Evolutionary conservation across 2,329 filamentous ascomycete species (phyloP).

Genomic region (Blastomyces silverae): DNA sequence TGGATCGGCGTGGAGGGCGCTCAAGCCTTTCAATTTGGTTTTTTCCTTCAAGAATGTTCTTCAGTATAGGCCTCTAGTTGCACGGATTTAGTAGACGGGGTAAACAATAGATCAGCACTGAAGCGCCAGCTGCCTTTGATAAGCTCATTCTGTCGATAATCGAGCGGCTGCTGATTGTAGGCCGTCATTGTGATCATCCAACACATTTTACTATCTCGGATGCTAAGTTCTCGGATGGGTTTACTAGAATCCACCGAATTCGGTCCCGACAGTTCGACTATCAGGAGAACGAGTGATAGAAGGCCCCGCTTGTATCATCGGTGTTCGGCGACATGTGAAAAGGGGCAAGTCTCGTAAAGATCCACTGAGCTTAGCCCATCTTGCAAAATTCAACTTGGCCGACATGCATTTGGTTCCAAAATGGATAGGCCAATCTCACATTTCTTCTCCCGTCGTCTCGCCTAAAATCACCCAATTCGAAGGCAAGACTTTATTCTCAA

Average conservation of each 20-base stretch:
- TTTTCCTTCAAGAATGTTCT: not conserved
- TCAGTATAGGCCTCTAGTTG: not conserved
- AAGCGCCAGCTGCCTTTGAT: not conserved
- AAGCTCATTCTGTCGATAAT: not conserved
- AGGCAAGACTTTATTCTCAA: not conserved
- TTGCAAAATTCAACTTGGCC: not conserved
- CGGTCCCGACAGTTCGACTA: not conserved
- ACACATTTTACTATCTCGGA: not conserved
- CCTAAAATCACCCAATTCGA: conserved; percentile 1
- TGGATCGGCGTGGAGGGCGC: not conserved
- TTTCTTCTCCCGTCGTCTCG: not conserved
- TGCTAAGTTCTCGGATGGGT: not conserved
- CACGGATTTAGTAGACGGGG: not conserved
- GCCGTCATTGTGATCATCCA: not conserved
- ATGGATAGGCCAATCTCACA: not conserved
- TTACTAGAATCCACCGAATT: not conserved
- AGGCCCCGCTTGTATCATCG: not conserved
- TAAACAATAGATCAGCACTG: not conserved
- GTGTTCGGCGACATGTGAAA: not conserved
- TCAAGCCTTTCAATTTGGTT: not conserved
- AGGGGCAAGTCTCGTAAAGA: not conserved
- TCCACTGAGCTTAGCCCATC: not conserved
- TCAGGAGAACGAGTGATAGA: not conserved
- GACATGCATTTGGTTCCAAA: not conserved
- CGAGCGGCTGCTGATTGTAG: not conserved